Evolutionary conservation across 2,329 filamentous ascomycete species (phyloP), one percentile per base, ranked within the genome.

Genomic region (Verticillium nubilum): DNA sequence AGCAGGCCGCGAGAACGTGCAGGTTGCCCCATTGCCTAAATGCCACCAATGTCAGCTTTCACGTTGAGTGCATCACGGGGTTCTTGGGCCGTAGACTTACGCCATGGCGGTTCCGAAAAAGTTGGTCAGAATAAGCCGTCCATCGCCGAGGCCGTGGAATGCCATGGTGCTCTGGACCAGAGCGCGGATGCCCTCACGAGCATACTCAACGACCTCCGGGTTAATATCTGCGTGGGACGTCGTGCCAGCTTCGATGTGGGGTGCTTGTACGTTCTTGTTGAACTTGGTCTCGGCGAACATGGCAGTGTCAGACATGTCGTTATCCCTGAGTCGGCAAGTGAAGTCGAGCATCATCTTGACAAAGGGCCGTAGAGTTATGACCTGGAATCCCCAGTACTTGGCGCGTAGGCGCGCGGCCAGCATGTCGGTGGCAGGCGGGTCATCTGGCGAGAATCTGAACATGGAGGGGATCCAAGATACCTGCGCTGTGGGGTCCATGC

Each of bases 21-120:
- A 97, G 85, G 71, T 98, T 98, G 60, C 95, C 94, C 79, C 96
- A 99, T 91, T 99, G 95, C 5, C 93, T 96, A 63, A 12, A 31
- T 5, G 53, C 61, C 31, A 47, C 60, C 26, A 65, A 68, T 67
- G 72, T 66, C 63, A 60, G 57, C 42, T 12, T 47, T 17, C n/a
- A 47, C 2, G n/a, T 47, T 6, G 37, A 9, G n/a, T 10, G 33
- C 37, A 26, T n/a, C 57, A 19, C 42, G 56, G 47, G 54, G 47
- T 50, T 57, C 12, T 47, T 19, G 27, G 3, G 26, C 5, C 28
- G 47, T 57, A 19, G 57, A 86, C 91, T 85, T 90, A 96, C 91
- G 94, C 93, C 80, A 97, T 94, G 63, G 92, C 90, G 19, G 94
- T 98, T 57, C 94, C 93, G 74, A 97, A 96, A 26, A 97, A 88